Percentiles rank a stretch among this genome's conserved stretches.
Conservation (phyloP, 495 filamentous ascomycete genomes). For the Penicillium canariense region DNA sequence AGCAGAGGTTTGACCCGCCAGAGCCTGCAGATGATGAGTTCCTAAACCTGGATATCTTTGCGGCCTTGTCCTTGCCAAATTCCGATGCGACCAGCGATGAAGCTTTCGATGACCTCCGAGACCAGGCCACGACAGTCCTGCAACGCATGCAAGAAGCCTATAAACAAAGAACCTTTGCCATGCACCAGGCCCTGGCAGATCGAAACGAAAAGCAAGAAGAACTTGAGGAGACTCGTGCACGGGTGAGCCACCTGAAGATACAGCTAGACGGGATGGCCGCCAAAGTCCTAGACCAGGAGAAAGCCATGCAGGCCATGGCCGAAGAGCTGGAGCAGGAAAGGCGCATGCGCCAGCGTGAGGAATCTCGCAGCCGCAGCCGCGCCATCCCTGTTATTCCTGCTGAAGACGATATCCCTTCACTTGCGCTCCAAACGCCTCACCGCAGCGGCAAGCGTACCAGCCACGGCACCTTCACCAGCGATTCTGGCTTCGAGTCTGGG, state of each 20-base stretch:
- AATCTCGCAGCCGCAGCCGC: constrained; percentile 46
- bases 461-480: constrained; percentile 49
- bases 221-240: constrained; percentile 69
- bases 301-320: constrained; percentile 59
- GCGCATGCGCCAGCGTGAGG: constrained; percentile 50
- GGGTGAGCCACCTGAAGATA: constrained; percentile 61
- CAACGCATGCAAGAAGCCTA: constrained; percentile 69
- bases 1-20: constrained; percentile 24
- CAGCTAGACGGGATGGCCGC: constrained; percentile 76
- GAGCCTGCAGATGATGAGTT: constrained; percentile 59
- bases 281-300: constrained; percentile 64
- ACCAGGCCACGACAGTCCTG: constrained; percentile 65
- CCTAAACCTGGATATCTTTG: constrained; percentile 60
- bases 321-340: constrained; percentile 63
- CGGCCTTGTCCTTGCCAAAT: constrained; percentile 59
- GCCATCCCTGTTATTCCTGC: constrained; percentile 32
- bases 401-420: constrained; percentile 46
- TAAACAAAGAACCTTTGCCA: constrained; percentile 55
- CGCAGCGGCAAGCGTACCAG: constrained; percentile 51
- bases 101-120: constrained; percentile 67
- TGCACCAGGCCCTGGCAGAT: constrained; percentile 61
- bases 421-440: constrained; percentile 51
- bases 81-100: constrained; percentile 55
- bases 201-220: constrained; percentile 67
- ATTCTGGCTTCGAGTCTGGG: constrained; percentile 55